Percentiles rank a stretch among this genome's conserved stretches.
Conservation (phyloP, 176 grass and related monocot genomes). For the Bromus sterilis region DNA sequence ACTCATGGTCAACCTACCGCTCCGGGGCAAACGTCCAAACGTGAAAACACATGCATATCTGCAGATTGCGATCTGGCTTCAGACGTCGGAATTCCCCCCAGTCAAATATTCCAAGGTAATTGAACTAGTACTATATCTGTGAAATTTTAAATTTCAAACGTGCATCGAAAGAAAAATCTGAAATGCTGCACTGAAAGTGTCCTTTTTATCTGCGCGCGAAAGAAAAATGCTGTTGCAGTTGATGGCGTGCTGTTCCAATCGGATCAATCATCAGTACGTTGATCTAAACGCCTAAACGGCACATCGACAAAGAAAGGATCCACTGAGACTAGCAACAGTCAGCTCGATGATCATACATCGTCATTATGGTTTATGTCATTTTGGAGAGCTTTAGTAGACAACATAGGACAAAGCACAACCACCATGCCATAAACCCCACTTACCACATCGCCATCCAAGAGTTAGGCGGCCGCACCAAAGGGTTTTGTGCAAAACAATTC, state of each 20-base stretch:
- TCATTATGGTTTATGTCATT: background rate
- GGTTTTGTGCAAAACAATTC: background rate
- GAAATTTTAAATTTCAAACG: no score
- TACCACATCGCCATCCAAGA: background rate
- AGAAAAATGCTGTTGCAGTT: background rate
- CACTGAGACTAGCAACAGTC: background rate
- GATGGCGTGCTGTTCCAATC: background rate
- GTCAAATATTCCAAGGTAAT: no score
- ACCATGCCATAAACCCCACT: background rate
- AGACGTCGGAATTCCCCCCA: background rate
- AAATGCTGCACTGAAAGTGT: background rate
- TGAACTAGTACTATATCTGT: no score
- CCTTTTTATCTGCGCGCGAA: background rate
- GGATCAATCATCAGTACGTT: background rate
- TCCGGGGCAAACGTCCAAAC: background rate
- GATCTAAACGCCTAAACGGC: background rate
- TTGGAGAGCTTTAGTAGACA: background rate
- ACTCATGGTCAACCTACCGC: background rate
- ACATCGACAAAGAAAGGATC: background rate
- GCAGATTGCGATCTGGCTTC: background rate
- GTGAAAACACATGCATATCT: background rate
- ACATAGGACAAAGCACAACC: background rate
- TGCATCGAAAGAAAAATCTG: no score
- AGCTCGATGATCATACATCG: background rate
- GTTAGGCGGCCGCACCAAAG: background rate